phyloP scores from a whole-genome alignment of 805 yeast species.

The Saccharomyces kudriavzevii region DNA sequence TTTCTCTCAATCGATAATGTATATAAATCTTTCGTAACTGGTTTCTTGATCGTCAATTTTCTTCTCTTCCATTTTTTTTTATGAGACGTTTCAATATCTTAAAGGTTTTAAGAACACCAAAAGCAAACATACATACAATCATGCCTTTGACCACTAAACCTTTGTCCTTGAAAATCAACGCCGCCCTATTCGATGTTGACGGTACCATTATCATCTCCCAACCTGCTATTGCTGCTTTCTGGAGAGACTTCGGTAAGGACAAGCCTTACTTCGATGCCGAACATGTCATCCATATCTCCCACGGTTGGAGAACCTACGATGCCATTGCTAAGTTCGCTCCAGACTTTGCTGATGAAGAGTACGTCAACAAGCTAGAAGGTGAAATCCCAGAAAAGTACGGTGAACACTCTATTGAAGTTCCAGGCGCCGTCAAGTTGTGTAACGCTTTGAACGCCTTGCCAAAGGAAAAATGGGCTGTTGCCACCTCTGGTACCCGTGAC shows the following conservation, averaged over 20 bases:
- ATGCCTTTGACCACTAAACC: slow-evolving; percentile 27
- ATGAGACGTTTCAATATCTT: not conserved
- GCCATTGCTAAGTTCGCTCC: slow-evolving; percentile 69
- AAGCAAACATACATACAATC: not conserved
- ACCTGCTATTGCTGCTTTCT: slow-evolving; percentile 72
- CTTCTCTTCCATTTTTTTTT: not conserved
- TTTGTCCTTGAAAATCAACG: slow-evolving; percentile 33
- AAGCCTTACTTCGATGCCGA: slow-evolving; percentile 63
- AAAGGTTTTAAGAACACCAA: not conserved
- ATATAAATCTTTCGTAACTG: not conserved
- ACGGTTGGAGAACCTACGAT: slow-evolving; percentile 80
- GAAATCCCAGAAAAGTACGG: slow-evolving; percentile 67
- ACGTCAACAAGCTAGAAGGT: slow-evolving; percentile 59
- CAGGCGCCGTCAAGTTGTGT: slow-evolving; percentile 64
- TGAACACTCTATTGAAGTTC: slow-evolving; percentile 62
- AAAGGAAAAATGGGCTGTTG: slow-evolving; percentile 71
- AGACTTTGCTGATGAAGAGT: slow-evolving; percentile 57
- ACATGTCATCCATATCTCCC: slow-evolving; percentile 64
- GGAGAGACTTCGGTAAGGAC: slow-evolving; percentile 64
- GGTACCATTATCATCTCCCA: slow-evolving; percentile 83
- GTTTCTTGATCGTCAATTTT: not conserved
- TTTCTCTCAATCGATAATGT: not conserved
- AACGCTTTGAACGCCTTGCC: slow-evolving; percentile 44
- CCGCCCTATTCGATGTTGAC: slow-evolving; percentile 72
- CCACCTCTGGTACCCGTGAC: slow-evolving; percentile 72